phyloP scores from a whole-genome alignment of 495 filamentous ascomycete species.

The Penicillium lagena region DNA sequence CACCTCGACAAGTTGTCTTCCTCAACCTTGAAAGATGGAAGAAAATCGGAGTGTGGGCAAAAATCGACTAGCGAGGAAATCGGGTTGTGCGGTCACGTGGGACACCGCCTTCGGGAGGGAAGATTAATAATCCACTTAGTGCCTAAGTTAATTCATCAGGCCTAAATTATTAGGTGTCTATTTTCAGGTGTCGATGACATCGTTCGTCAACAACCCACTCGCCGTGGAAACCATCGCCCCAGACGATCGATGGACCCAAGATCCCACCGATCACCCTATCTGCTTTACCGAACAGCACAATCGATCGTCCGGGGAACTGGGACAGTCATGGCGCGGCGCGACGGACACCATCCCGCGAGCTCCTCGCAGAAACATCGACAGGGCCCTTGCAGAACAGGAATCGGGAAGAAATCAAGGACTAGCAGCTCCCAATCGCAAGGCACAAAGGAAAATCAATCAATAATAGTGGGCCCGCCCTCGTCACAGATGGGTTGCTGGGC shows the following conservation, averaged over 20 bases:
- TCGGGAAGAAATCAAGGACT: not conserved
- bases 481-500: conserved; percentile 28
- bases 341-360: not conserved
- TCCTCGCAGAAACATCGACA: conserved; percentile 11
- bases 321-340: too few species aligned
- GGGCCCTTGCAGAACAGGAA: not conserved
- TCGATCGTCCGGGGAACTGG: too few species aligned
- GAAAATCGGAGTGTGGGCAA: conserved; percentile 19
- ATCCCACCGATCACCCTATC: not conserved
- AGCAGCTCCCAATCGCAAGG: not conserved
- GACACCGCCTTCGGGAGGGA: too few species aligned
- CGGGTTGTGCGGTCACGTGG: conserved; percentile 42
- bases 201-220: not conserved
- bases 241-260: not conserved
- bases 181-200: not conserved
- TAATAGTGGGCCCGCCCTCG: conserved; percentile 12
- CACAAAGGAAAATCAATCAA: too few species aligned
- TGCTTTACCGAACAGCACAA: not conserved
- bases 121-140: conserved; percentile 2
- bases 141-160: not conserved
- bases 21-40: conserved; percentile 44
- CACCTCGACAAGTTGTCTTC: conserved; percentile 55
- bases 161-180: too few species aligned
- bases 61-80: conserved; percentile 19
- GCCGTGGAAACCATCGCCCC: not conserved